phyloP scores from a whole-genome alignment of 495 filamentous ascomycete species.

The Evernia prunastri region DNA sequence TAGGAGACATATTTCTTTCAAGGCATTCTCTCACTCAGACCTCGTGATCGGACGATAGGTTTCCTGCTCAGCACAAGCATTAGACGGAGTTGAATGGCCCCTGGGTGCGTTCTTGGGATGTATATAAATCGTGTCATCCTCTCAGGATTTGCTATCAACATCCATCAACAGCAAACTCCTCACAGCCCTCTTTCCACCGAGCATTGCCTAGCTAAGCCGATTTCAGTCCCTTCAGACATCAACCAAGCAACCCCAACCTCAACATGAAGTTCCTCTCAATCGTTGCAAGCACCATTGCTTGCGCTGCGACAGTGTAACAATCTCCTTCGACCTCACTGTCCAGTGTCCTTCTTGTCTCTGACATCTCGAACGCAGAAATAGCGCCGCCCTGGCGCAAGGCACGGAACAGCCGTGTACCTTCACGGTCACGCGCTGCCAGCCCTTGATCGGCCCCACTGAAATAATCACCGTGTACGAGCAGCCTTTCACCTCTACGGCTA shows the following conservation, averaged over 20 bases:
- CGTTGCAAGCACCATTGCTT: constrained; percentile 11
- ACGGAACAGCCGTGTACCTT: constrained; percentile 9
- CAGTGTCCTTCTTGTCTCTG: neutral
- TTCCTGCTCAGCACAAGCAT: neutral
- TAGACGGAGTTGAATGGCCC: neutral
- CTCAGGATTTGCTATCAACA: neutral
- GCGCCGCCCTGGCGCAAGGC: constrained; percentile 6
- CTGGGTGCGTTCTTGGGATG: too few species aligned
- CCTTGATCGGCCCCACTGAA: neutral
- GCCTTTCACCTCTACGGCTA: constrained; percentile 3
- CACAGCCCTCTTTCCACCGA: neutral
- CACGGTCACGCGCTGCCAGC: neutral
- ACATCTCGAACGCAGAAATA: neutral
- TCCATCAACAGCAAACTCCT: neutral
- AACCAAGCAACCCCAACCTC: neutral
- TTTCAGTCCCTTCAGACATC: neutral
- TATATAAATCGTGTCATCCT: neutral
- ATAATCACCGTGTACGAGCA: constrained; percentile 16
- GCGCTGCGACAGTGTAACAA: neutral
- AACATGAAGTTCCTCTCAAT: constrained; percentile 11
- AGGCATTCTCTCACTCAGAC: neutral
- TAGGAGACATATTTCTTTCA: neutral
- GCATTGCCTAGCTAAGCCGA: neutral
- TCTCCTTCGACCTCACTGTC: neutral
- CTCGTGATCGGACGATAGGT: neutral